Base-by-base conservation (phyloP, 1,284 basidiomycete species). In the Cutaneotrichosporon mucoides region DNA sequence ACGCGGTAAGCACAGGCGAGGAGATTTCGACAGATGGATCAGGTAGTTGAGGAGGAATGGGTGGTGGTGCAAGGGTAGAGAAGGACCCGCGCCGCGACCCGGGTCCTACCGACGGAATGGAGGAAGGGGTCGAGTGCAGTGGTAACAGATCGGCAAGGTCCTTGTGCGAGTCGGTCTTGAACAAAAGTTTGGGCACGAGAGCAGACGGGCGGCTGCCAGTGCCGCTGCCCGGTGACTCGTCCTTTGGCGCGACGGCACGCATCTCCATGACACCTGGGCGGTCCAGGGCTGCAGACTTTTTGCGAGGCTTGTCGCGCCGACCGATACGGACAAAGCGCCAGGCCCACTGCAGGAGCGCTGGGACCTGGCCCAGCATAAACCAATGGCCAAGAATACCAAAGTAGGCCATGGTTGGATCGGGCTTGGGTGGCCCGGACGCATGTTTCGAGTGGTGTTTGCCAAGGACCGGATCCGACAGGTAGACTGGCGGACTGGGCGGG, bases 1-100 rank as follows among this genome's bases (percentile, higher is more conserved):
- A 81, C 58, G 92, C 88, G 13, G 84, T 81, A 56, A 94, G 84
- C 46, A 84, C 79, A 8, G 90, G 87, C 6, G 87, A 87, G 34
- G 68, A 45, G 11, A 64, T 55, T 33, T 64, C 62, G n/a, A 42
- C 62, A 50, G 64, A 63, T 15, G 38, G 53, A 33, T 51, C 49
- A 41, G 49, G 49, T 51, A 41, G 49, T 51, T 51, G 49, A 15
- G 49, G 49, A 10, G 45, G 53, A 15, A 37, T 3, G 10, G 61
- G 66, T 7, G 68, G 61, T 34, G 71, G 51, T 33, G 68, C 57
- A 24, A 69, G 66, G 41, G 66, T 72, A 41, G 64, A 69, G 7
- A 69, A 51, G 6, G 69, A 73, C 6, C 71, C 65, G 16, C 71
- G 70, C 24, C 72, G 70, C 12, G 73, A 75, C 36, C 67, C 66